These are phyloP conservation scores for Eucalyptus sideroxylon DNA, from an alignment of 345 rosid species.

Conservation along the genomic window DNA sequence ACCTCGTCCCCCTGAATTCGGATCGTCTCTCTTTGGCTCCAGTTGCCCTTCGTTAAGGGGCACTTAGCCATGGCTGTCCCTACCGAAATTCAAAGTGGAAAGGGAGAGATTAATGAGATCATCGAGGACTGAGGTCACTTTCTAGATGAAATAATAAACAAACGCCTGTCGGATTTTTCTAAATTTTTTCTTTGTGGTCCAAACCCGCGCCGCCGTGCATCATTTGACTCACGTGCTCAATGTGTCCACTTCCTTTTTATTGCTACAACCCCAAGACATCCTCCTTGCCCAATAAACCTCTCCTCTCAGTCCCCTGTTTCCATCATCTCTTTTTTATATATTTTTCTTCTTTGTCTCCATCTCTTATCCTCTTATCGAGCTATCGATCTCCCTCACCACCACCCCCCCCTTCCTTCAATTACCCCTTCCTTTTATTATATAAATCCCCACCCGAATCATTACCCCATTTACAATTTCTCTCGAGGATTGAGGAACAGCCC, in stretches of 20 bases:
- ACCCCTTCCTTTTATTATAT: neutral
- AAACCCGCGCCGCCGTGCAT: constrained; percentile 5
- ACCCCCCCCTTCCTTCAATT: neutral
- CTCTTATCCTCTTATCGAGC: neutral
- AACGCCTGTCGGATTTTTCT: neutral
- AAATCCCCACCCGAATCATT: neutral
- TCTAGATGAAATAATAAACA: neutral
- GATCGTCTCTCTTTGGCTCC: neutral
- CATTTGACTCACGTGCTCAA: constrained; percentile 9
- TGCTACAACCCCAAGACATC: neutral
- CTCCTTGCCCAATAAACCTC: neutral
- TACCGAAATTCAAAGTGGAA: neutral
- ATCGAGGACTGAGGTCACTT: neutral
- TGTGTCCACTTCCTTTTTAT: neutral
- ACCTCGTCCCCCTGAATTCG: neutral
- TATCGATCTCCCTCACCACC: neutral
- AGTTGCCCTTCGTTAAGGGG: neutral
- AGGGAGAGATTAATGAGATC: neutral
- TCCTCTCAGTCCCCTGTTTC: neutral
- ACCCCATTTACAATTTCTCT: neutral
- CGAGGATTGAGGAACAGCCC: neutral
- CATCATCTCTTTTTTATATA: neutral
- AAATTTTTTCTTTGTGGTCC: neutral
- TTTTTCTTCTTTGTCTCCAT: neutral
- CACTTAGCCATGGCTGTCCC: neutral